A percentile compares a stretch with the other conserved stretches of the same genome.
These are phyloP conservation scores for Penicillium salamii DNA, from an alignment of 495 filamentous ascomycete genomes.

Conservation along the genomic window DNA sequence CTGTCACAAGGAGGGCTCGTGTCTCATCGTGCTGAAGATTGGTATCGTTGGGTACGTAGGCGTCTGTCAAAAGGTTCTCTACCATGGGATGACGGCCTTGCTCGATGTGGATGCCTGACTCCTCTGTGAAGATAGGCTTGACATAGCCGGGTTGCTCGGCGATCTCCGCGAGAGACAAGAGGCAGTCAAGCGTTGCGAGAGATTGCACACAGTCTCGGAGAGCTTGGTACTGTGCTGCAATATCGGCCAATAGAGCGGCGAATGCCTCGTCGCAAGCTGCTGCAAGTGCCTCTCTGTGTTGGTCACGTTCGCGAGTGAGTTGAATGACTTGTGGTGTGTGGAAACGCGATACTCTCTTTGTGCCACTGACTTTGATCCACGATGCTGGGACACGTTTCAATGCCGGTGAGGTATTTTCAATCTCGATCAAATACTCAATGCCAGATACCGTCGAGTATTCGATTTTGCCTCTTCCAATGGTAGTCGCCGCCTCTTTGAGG, in stretches of 20 bases:
- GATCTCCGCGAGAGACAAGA: slow-evolving; percentile 80
- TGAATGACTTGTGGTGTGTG: slow-evolving; percentile 88
- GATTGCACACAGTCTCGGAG: slow-evolving; percentile 85
- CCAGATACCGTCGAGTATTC: slow-evolving; percentile 78
- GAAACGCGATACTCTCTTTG: slow-evolving; percentile 88
- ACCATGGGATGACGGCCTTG: slow-evolving; percentile 94
- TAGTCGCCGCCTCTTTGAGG: slow-evolving; percentile 64
- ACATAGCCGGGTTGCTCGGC: slow-evolving; percentile 84
- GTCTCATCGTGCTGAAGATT: slow-evolving; percentile 60
- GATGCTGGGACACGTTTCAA: slow-evolving; percentile 86
- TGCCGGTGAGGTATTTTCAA: slow-evolving; percentile 66
- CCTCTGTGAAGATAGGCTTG: slow-evolving; percentile 76
- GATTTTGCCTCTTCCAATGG: slow-evolving; percentile 65
- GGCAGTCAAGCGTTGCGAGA: slow-evolving; percentile 84
- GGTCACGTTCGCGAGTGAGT: slow-evolving; percentile 84
- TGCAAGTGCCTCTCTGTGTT: slow-evolving; percentile 89
- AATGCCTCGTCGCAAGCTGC: slow-evolving; percentile 93
- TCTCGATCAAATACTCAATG: slow-evolving; percentile 93
- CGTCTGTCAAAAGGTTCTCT: slow-evolving; percentile 79
- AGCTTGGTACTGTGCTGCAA: slow-evolving; percentile 79
- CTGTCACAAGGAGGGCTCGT: slow-evolving; percentile 82
- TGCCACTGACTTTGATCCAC: slow-evolving; percentile 92
- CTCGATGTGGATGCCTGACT: slow-evolving; percentile 66
- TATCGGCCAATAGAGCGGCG: slow-evolving; percentile 59
- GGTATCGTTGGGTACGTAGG: slow-evolving; percentile 92